Evolutionary conservation across 768 basidiomycete species (phyloP).

Genomic region (Xerocomus brunneocitrinus): DNA sequence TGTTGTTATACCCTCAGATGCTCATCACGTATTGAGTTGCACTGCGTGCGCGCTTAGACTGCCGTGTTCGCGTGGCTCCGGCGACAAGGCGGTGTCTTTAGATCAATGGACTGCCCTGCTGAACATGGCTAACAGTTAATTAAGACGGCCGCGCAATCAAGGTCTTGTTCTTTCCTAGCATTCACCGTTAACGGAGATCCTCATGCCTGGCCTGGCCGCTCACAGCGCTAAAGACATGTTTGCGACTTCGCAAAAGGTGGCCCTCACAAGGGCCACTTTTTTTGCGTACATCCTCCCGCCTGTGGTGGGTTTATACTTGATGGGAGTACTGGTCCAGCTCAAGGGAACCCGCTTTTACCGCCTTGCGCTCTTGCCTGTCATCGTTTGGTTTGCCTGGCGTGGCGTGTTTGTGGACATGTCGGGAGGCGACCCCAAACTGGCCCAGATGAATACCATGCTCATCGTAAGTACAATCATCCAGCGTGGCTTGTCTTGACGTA

Average conservation of each 20-base stretch:
- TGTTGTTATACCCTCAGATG: too few relatives aligned
- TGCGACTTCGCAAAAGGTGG: slow-evolving; percentile 3
- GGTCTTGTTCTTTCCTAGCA: slow-evolving; percentile 2
- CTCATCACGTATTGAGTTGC: too few relatives aligned
- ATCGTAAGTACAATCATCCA: slow-evolving; percentile 10
- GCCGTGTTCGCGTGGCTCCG: too few relatives aligned
- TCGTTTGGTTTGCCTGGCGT: slow-evolving; percentile 41
- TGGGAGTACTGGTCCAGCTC: slow-evolving; percentile 49
- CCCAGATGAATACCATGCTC: slow-evolving; percentile 10
- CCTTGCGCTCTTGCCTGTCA: slow-evolving; percentile 44
- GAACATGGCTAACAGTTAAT: too few relatives aligned
- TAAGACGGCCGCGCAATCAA: slow-evolving; percentile 1
- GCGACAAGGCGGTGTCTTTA: too few relatives aligned
- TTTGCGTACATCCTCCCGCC: slow-evolving; percentile 39
- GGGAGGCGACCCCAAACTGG: slow-evolving; percentile 14
- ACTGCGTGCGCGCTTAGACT: too few relatives aligned
- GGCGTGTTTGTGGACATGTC: slow-evolving; percentile 27
- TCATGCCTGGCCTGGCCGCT: not conserved
- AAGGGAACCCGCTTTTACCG: slow-evolving; percentile 39
- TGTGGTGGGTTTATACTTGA: slow-evolving; percentile 41
- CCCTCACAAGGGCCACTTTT: slow-evolving; percentile 20
- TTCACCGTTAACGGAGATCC: too few relatives aligned
- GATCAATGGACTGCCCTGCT: too few relatives aligned
- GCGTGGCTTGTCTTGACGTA: not conserved
- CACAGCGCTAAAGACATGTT: slow-evolving; percentile 1